Evolutionary conservation across 108 stramenopile genomes (phyloP).

Genomic region (Skeletonema costatum): DNA sequence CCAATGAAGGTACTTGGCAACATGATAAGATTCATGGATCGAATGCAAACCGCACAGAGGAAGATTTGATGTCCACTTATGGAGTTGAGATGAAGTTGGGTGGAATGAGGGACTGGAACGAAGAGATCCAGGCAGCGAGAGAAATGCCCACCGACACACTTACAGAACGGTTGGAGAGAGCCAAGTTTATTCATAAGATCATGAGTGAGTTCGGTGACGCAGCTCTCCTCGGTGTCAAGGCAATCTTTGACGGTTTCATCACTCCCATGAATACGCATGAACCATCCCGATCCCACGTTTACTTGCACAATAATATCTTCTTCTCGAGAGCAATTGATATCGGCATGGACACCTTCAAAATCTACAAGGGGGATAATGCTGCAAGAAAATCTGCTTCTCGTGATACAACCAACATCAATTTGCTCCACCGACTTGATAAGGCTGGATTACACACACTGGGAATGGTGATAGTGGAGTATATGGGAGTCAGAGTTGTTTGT

Average conservation of each 20-base stretch:
- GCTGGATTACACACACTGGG: slow-evolving; percentile 88
- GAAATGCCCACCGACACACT: slow-evolving; percentile 79
- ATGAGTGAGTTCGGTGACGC: slow-evolving; percentile 93
- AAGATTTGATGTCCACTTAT: slow-evolving; percentile 69
- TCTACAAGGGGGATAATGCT: slow-evolving; percentile 71
- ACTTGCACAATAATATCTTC: slow-evolving; percentile 96
- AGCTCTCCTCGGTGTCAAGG: slow-evolving; percentile 74
- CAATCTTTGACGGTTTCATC: slow-evolving; percentile 88
- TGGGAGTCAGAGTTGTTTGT: slow-evolving; percentile 86
- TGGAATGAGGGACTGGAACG: slow-evolving; percentile 93
- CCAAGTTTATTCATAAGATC: slow-evolving; percentile 85
- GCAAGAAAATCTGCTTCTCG: slow-evolving; percentile 71
- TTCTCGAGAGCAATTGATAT: slow-evolving; percentile 89
- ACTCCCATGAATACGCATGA: slow-evolving; percentile 95
- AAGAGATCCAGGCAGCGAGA: slow-evolving; percentile 88
- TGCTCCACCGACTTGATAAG: slow-evolving; percentile 67
- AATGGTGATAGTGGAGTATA: slow-evolving; percentile 89
- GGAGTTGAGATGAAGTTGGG: slow-evolving; percentile 91
- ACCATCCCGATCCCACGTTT: slow-evolving; percentile 85
- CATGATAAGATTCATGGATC: slow-evolving; percentile 52
- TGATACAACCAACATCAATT: slow-evolving; percentile 68
- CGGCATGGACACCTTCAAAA: slow-evolving; percentile 83
- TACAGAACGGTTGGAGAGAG: slow-evolving; percentile 79
- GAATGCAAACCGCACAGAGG: slow-evolving; percentile 69
- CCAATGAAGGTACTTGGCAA: slow-evolving; percentile 36